A percentile compares a stretch with the other conserved stretches of the same genome.
Conservation (phyloP, 805 yeast genomes). For the Suhomyces sp. region DNA sequence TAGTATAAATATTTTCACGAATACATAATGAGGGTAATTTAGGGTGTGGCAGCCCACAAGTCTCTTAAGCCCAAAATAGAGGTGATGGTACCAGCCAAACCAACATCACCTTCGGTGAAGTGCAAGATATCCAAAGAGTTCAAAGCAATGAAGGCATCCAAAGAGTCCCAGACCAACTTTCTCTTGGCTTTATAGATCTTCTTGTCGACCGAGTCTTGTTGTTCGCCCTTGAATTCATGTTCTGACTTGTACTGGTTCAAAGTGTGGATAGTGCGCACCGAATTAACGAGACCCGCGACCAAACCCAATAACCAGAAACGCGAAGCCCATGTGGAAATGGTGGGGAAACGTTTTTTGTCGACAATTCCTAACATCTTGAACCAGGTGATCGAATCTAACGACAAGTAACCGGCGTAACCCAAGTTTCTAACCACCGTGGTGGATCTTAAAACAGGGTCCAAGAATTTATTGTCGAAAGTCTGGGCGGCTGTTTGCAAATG, state of each 20-base stretch:
- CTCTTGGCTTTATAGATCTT: conserved; percentile 52
- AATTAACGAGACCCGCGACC: conserved; percentile 57
- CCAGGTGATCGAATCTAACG: conserved; percentile 63
- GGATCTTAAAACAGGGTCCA: conserved; percentile 55
- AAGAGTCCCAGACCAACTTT: conserved; percentile 70
- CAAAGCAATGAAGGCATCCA: conserved; percentile 74
- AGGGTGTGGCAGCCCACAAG: conserved; percentile 52
- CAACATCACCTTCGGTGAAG: conserved; percentile 75
- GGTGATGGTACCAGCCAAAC: conserved; percentile 80
- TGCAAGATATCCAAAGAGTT: conserved; percentile 59
- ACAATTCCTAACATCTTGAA: conserved; percentile 56
- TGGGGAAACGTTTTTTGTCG: conserved; percentile 45
- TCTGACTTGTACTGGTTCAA: conserved; percentile 7
- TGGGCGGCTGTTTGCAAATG: conserved; percentile 68
- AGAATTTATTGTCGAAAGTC: conserved; percentile 66
- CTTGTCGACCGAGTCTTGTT: conserved; percentile 33
- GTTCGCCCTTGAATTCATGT: conserved; percentile 24
- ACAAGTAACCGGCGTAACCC: conserved; percentile 60
- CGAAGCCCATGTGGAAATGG: conserved; percentile 56
- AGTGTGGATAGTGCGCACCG: conserved; percentile 50
- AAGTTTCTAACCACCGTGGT: conserved; percentile 55
- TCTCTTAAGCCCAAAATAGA: conserved; percentile 75
- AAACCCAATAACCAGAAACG: conserved; percentile 79
- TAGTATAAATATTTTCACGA: neutral
- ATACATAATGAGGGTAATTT: neutral